Evolutionary conservation across 2,329 filamentous ascomycete species (phyloP).

Genomic region (Alternaria sp.): DNA sequence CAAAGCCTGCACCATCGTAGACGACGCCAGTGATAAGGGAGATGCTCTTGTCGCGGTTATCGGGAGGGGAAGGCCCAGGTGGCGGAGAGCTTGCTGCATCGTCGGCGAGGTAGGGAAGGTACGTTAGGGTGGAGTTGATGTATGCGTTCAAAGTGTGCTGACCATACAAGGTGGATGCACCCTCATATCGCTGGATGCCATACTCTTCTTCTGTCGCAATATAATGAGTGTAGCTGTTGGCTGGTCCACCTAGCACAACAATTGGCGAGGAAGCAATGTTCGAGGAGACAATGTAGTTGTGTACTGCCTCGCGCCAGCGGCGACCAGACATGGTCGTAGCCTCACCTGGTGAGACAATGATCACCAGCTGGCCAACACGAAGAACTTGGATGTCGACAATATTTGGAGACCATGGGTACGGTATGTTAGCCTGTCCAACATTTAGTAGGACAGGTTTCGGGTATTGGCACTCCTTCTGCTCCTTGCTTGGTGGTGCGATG

Average conservation of each 20-base stretch:
- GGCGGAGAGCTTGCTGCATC: slow-evolving; percentile 37
- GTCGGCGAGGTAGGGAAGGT: slow-evolving; percentile 71
- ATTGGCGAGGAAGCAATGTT: slow-evolving; percentile 50
- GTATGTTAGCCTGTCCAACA: slow-evolving; percentile 78
- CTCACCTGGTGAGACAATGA: slow-evolving; percentile 86
- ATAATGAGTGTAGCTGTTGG: slow-evolving; percentile 90
- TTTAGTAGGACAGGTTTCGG: slow-evolving; percentile 88
- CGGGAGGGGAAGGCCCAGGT: slow-evolving; percentile 73
- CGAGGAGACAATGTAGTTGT: slow-evolving; percentile 35
- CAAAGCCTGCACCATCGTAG: slow-evolving; percentile 71
- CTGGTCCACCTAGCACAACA: slow-evolving; percentile 87
- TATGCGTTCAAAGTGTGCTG: slow-evolving; percentile 83
- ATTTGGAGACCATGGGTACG: slow-evolving; percentile 90
- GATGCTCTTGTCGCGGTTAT: slow-evolving; percentile 78
- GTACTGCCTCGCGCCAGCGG: slow-evolving; percentile 72
- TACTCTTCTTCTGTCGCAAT: slow-evolving; percentile 83
- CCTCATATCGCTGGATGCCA: slow-evolving; percentile 86
- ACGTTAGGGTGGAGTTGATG: slow-evolving; percentile 81
- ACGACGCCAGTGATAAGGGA: slow-evolving; percentile 84
- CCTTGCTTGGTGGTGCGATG: slow-evolving; percentile 72
- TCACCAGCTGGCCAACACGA: slow-evolving; percentile 82
- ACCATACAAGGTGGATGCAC: slow-evolving; percentile 90
- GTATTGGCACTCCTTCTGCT: slow-evolving; percentile 78
- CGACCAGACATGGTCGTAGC: slow-evolving; percentile 92
- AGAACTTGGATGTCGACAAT: slow-evolving; percentile 88